phyloP scores from a whole-genome alignment of 2,329 filamentous ascomycete species.

The Xylaria sp. region DNA sequence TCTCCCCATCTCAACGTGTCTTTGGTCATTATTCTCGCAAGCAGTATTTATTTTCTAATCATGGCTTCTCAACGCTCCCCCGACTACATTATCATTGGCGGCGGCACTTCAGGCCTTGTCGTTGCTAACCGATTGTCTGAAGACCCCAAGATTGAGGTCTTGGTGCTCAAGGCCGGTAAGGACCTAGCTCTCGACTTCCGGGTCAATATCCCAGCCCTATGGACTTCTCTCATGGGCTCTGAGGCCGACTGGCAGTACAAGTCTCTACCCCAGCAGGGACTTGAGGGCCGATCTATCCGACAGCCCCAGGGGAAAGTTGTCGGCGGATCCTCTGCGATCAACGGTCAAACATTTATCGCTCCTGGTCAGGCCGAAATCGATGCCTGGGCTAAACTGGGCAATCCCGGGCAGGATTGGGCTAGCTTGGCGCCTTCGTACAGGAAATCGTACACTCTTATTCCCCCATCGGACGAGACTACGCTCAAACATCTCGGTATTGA shows the following conservation, averaged over 20 bases:
- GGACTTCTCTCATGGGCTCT: background rate
- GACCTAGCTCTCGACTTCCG: background rate
- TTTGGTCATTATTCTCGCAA: background rate
- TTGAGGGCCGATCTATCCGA: conserved; percentile 17
- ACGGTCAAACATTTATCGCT: conserved; percentile 33
- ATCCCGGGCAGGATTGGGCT: conserved; percentile 33
- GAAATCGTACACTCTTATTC: conserved; percentile 31
- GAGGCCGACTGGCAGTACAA: conserved; percentile 18
- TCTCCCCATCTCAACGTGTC: background rate
- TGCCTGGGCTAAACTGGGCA: conserved; percentile 32
- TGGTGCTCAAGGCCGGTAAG: conserved; percentile 11
- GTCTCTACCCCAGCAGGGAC: conserved; percentile 22
- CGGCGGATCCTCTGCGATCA: conserved; percentile 34
- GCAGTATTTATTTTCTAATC: background rate
- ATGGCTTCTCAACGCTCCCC: background rate
- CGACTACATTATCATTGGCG: conserved; percentile 14
- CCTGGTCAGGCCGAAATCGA: conserved; percentile 26
- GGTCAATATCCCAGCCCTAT: conserved; percentile 19
- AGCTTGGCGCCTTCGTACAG: conserved; percentile 23
- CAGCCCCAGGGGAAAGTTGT: conserved; percentile 27
- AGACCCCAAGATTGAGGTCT: background rate
- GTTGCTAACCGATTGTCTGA: conserved; percentile 10
- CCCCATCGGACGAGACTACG: conserved; percentile 23
- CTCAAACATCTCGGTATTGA: conserved; percentile 31
- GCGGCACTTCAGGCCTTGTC: conserved; percentile 15